Evolutionary conservation across 2,329 filamentous ascomycete genomes (phyloP).

Genomic region (Pestalotiopsis sp.): DNA sequence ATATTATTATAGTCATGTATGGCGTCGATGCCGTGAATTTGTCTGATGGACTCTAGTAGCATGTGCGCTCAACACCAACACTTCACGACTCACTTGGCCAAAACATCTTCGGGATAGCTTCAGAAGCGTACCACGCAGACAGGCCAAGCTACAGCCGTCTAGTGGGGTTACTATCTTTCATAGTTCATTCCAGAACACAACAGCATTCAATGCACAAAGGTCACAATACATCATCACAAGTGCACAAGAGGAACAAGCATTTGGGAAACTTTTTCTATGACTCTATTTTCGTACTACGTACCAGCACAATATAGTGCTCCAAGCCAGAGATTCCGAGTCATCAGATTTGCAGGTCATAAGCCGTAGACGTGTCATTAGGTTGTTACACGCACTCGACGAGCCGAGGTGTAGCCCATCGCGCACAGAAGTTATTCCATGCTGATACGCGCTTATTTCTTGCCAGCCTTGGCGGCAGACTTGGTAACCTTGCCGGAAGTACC

Average conservation of each 20-base stretch:
- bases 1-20: too few relatives aligned
- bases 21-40: too few relatives aligned
- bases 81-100: too few relatives aligned
- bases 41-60: too few relatives aligned
- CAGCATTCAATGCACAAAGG: too few relatives aligned
- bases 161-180: too few relatives aligned
- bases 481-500: slow-evolving; percentile 64
- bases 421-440: slow-evolving; percentile 15
- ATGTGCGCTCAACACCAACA: too few relatives aligned
- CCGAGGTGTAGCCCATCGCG: slow-evolving; percentile 3
- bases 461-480: slow-evolving; percentile 72
- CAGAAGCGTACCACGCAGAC: too few relatives aligned
- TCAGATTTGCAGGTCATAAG: slow-evolving; percentile 38
- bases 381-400: slow-evolving; percentile 11
- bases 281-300: slow-evolving; percentile 45
- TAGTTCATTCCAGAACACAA: too few relatives aligned
- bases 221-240: neutral
- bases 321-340: slow-evolving; percentile 39
- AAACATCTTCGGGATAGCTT: too few relatives aligned
- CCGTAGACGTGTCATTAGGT: slow-evolving; percentile 25
- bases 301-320: slow-evolving; percentile 46
- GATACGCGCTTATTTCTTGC: slow-evolving; percentile 65
- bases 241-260: neutral
- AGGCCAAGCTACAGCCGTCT: too few relatives aligned
- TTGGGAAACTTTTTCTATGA: slow-evolving; percentile 24